phyloP scores from a whole-genome alignment of 768 basidiomycete genomes.

The Pisolithus marmoratus region DNA sequence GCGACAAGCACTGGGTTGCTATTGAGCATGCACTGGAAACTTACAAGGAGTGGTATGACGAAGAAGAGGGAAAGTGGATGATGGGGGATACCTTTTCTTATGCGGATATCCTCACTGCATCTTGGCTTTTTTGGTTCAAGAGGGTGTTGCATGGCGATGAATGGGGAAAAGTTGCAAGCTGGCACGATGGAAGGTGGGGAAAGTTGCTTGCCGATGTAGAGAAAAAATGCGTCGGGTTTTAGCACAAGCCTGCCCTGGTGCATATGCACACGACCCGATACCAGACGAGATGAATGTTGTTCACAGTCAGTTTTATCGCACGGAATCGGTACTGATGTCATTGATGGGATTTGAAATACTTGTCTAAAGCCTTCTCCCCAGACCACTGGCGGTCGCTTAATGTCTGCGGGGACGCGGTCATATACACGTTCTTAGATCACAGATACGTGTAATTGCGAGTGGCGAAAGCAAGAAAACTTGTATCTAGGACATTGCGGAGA shows the following conservation, averaged over 20 bases:
- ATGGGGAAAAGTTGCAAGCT: conserved; percentile 17
- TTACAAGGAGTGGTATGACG: conserved; percentile 17
- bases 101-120: conserved; percentile 23
- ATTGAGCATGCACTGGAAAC: conserved; percentile 10
- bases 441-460: too few relatives aligned
- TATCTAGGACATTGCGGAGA: too few relatives aligned
- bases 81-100: conserved; percentile 27
- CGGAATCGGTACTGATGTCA: too few relatives aligned
- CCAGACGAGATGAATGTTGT: too few relatives aligned
- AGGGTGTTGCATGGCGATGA: conserved; percentile 18
- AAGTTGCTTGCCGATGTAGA: conserved; percentile 18
- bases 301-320: too few relatives aligned
- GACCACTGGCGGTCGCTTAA: too few relatives aligned
- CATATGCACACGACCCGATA: too few relatives aligned
- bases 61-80: conserved; percentile 21
- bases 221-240: conserved; percentile 18
- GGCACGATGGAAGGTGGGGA: conserved; percentile 23
- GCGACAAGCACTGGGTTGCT: conserved; percentile 22
- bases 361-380: too few relatives aligned
- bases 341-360: too few relatives aligned
- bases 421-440: too few relatives aligned
- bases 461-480: too few relatives aligned
- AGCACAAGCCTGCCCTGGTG: not conserved
- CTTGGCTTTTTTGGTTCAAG: conserved; percentile 10
- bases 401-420: too few relatives aligned